Evolutionary conservation across 345 rosid genomes (phyloP), one percentile per base, ranked within the genome.

Genomic region (Streptanthus diversifolius): DNA sequence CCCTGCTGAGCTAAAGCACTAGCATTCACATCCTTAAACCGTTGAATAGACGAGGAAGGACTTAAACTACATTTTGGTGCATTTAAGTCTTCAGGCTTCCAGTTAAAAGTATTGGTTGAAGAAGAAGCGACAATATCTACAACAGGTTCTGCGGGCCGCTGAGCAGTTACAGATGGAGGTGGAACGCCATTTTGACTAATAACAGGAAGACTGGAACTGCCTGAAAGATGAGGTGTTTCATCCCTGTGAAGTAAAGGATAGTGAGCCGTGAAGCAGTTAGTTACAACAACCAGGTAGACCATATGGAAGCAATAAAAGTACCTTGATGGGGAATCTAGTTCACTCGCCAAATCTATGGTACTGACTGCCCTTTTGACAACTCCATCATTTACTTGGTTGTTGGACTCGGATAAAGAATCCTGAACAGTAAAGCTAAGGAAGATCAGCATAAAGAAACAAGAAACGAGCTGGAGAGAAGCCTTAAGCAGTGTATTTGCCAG

Each of bases 51-150:
- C 18, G 5, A 36, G 76, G 64, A 36, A 74, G 70, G 70, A 56
- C 7, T 57, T 62, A 19, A 81, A 89, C 80, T 75, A 95, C 99
- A 83, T 78, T 85, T 82, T 6, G 98, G 98, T 21, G 98, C 87
- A 37, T 87, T 87, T 47, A 45, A 57, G 70, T 84, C 79, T 74
- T 87, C 93, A 68, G 80, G 81, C 70, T 80, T 85, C 95, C 87
- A 88, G 60, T 80, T 64, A 64, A 41, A 68, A 25, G 82, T 55
- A 68, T 59, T 74, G 59, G 67, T 66, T 36, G 87, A 72, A 77
- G 84, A 81, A 54, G 77, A 77, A 69, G 87, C 45, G 8, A 36
- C 78, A 13, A 49, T 40, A 74, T 56, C 65, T 55, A 45, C 55
- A 80, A 59, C 79, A 41, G 70, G 79, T 57, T 66, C 80, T 30